These are phyloP conservation scores for Ceratocystis alfenasii DNA, from an alignment of 2,329 filamentous ascomycete species.

Conservation along the genomic window DNA sequence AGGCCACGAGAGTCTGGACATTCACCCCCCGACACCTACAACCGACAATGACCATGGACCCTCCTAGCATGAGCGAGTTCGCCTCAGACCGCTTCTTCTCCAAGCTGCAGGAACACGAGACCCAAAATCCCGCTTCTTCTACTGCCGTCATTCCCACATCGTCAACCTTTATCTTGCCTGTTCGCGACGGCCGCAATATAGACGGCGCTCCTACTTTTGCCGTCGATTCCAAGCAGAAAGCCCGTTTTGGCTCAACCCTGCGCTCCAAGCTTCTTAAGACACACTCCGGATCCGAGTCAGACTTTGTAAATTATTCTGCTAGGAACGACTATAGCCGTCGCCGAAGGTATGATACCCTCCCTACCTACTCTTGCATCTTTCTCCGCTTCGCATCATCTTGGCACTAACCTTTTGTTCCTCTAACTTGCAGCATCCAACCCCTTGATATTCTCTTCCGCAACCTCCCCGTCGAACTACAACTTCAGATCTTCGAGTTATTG, in stretches of 20 bases:
- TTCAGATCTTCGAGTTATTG: conserved; percentile 49
- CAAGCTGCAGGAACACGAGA: conserved; percentile 42
- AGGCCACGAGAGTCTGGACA: conserved; percentile 19
- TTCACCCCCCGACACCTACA: neutral
- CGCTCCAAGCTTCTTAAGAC: conserved; percentile 30
- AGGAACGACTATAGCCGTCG: neutral
- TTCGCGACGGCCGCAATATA: conserved; percentile 32
- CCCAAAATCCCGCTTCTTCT: conserved; percentile 33
- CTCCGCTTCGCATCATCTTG: neutral
- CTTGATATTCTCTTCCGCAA: conserved; percentile 47
- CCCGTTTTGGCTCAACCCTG: conserved; percentile 33
- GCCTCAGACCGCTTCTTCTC: conserved; percentile 53
- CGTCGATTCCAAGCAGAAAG: conserved; percentile 32
- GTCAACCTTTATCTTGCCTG: conserved; percentile 40
- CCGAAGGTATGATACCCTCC: conserved; percentile 13
- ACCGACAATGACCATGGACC: conserved; percentile 39
- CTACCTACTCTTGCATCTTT: neutral
- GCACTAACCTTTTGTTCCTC: neutral
- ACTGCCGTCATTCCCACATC: conserved; percentile 21
- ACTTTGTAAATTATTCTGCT: neutral
- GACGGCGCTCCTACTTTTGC: conserved; percentile 25
- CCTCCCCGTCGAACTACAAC: conserved; percentile 50
- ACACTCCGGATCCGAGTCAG: conserved; percentile 13
- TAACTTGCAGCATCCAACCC: conserved; percentile 30
- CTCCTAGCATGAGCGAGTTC: conserved; percentile 53